Base-by-base conservation (phyloP, 805 yeast species). In the Ogataea pini region DNA sequence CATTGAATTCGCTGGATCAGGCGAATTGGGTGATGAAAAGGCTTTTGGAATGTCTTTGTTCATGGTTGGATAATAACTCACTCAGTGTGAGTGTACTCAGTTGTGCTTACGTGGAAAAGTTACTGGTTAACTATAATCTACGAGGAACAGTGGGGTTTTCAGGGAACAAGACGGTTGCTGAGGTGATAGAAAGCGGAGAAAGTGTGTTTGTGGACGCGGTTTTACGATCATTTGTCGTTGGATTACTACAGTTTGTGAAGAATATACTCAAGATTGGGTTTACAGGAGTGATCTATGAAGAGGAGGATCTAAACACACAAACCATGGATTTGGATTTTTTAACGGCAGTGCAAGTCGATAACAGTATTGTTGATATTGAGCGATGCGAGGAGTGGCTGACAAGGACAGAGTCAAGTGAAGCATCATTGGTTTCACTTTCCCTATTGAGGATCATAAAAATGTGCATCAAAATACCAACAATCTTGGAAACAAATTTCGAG, bases 21-120 rank as follows among this genome's bases (percentile, higher is more conserved):
- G 78, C 81, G 0, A 67, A 77, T 3, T 75, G 79, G 38, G 67
- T 86, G 6, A 70, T 80, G 53, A 83, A 80, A 57, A 70, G 76
- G 33, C 63, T 89, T 13, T 60, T 83, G 7, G 70, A 79, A 36
- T 67, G 78, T 28, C 71, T 83, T 31, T 76, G 83, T 65, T 72
- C 82, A 7, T 92, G 98, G 98, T 71, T 89, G 34, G 75, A 79
- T 47, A 89, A 89, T 49, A 77, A 85, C 49, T 79, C 91, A 7
- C 69, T 89, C 38, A 79, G 89, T n/a, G 86, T 84, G 18, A 87
- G 92, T 0, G 77, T 92, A 1, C 69, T 89, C 38, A 81, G 95
- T 53, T 86, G 91, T 59, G 70, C 87, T 17, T 85, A 83, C 58
- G 83, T 89, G 31, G 59, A 58, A 42, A 47, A 50, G 48, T 38